A percentile compares a stretch with the other conserved stretches of the same genome.
phyloP scores from a whole-genome alignment of 2,329 filamentous ascomycete species.

The Colletotrichum lupini region DNA sequence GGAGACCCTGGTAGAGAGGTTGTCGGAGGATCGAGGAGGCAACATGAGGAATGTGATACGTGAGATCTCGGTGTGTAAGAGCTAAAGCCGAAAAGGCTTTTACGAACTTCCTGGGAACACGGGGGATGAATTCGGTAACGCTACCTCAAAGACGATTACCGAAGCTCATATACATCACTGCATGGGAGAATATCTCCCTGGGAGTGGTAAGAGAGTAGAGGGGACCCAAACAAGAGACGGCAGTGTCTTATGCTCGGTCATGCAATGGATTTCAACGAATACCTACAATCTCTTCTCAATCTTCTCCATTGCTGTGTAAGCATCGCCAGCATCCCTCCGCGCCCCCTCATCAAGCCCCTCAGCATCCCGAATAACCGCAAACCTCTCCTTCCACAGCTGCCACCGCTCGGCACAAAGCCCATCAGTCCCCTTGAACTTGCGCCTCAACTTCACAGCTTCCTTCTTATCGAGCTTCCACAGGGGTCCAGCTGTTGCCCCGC shows the following conservation, averaged over 20 bases:
- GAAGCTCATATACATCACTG: no score
- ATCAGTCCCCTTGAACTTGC: constrained; percentile 34
- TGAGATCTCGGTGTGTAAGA: neutral
- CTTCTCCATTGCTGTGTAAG: neutral
- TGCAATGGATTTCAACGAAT: no score
- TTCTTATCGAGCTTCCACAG: constrained; percentile 37
- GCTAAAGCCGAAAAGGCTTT: neutral
- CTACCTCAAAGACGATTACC: no score
- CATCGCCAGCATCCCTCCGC: neutral
- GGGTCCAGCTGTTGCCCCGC: constrained; percentile 34
- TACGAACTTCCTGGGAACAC: neutral
- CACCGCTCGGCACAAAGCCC: constrained; percentile 35
- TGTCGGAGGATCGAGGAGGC: neutral
- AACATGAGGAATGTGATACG: neutral
- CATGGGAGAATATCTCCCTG: no score
- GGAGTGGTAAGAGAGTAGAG: no score
- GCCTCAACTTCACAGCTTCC: constrained; percentile 26
- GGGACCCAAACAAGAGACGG: no score
- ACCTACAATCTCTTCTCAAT: no score
- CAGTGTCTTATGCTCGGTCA: no score
- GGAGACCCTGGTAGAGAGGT: neutral
- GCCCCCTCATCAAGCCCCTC: constrained; percentile 23
- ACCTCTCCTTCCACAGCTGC: constrained; percentile 37
- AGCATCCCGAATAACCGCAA: constrained; percentile 28
- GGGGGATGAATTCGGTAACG: neutral